Evolutionary conservation across 2,329 filamentous ascomycete genomes (phyloP).

Genomic region (Verticillium nubilum): DNA sequence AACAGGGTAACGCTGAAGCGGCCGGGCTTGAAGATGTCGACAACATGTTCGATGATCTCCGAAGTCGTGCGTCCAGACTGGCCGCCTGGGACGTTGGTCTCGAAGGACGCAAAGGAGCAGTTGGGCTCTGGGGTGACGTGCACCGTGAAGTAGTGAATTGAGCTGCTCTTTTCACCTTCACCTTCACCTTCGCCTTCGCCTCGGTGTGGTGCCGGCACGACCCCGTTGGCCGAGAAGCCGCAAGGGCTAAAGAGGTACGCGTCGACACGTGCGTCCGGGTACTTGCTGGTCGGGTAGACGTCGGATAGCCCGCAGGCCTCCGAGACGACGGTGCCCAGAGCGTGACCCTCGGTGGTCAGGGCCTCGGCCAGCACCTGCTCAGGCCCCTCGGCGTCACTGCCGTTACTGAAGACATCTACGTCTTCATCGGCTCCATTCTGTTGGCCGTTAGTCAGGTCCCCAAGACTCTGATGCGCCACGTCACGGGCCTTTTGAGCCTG

Average conservation of each 20-base stretch:
- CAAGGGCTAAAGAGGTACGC: constrained; percentile 96
- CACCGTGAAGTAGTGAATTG: constrained; percentile 92
- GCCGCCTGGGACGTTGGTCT: constrained; percentile 91
- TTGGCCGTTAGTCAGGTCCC: constrained; percentile 43
- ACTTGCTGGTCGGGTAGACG: constrained; percentile 80
- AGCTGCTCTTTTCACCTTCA: constrained; percentile 35
- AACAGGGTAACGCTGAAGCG: constrained; percentile 96
- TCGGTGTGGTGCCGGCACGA: constrained; percentile 71
- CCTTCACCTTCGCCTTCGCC: constrained; percentile 29
- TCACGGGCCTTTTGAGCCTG: constrained; percentile 60
- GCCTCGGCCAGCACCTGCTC: constrained; percentile 62
- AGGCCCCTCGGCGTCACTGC: constrained; percentile 38
- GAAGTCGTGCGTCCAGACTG: constrained; percentile 84
- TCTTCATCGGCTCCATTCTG: constrained; percentile 46
- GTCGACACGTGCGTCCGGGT: constrained; percentile 89
- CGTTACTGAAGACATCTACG: constrained; percentile 80
- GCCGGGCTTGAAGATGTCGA: constrained; percentile 94
- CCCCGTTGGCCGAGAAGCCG: constrained; percentile 94
- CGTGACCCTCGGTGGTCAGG: constrained; percentile 87
- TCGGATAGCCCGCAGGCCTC: constrained; percentile 83
- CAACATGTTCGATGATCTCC: constrained; percentile 89
- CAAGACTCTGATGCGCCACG: constrained; percentile 52
- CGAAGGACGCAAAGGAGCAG: constrained; percentile 96
- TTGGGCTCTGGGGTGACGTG: constrained; percentile 96
- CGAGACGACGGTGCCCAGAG: constrained; percentile 86